Conservation (phyloP, 176 grass and related monocot genomes). For the Avena sativa region DNA sequence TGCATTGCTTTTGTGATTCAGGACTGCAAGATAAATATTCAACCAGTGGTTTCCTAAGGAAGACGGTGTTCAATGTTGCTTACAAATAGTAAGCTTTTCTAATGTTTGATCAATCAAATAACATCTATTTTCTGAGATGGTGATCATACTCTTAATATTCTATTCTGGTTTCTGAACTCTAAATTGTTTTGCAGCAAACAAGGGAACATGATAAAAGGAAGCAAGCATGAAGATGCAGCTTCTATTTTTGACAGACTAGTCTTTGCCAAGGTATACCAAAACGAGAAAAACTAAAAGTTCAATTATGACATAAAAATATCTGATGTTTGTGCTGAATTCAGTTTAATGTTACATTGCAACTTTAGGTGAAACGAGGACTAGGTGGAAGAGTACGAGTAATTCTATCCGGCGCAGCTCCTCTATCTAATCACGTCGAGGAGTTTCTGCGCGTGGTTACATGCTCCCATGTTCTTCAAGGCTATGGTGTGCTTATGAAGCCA, state of each 20-base stretch:
- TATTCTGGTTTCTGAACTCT: background rate
- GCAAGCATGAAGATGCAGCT: constrained; percentile 84
- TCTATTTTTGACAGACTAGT: constrained; percentile 77
- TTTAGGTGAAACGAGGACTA: constrained; percentile 78
- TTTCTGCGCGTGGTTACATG: constrained; percentile 90
- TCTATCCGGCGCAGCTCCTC: constrained; percentile 88
- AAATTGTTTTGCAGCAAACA: constrained; percentile 68
- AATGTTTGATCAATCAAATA: constrained; percentile 9
- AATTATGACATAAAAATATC: background rate
- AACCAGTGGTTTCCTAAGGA: constrained; percentile 76
- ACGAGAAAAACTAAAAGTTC: constrained; percentile 1
- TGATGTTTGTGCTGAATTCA: constrained; percentile 12
- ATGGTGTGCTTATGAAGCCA: constrained; percentile 57
- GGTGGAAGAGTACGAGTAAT: constrained; percentile 84
- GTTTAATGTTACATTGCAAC: constrained; percentile 18
- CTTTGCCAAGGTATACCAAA: constrained; percentile 74
- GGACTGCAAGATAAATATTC: constrained; percentile 87
- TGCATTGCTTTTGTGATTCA: constrained; percentile 49
- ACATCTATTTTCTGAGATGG: constrained; percentile 14
- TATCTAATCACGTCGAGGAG: constrained; percentile 81
- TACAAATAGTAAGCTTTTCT: constrained; percentile 76
- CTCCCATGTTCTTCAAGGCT: constrained; percentile 94
- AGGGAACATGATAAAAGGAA: constrained; percentile 85
- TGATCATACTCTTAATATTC: constrained; percentile 41
- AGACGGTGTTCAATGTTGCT: constrained; percentile 77